phyloP scores from a whole-genome alignment of 805 yeast genomes.

The Kockiozyma suomiensis region DNA sequence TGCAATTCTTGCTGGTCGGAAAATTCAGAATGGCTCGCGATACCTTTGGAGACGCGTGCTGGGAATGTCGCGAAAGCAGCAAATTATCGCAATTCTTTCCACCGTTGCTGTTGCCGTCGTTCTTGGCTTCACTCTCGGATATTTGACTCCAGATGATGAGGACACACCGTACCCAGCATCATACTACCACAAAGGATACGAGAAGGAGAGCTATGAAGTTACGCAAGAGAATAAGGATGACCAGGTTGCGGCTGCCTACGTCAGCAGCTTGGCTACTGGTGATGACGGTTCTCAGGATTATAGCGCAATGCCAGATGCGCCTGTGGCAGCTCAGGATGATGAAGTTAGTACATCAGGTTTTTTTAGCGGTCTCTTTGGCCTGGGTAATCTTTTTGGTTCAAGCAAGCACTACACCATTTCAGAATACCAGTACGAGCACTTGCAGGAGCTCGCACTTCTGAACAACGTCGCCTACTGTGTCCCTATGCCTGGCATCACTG shows the following conservation, averaged over 20 bases:
- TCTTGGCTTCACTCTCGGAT: slow-evolving; percentile 31
- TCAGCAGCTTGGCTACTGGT: slow-evolving; percentile 1
- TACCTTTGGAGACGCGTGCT: slow-evolving; percentile 17
- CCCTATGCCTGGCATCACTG: slow-evolving; percentile 34
- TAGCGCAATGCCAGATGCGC: slow-evolving; percentile 12
- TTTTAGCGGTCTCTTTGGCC: slow-evolving; percentile 25
- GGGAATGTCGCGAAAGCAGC: slow-evolving; percentile 24
- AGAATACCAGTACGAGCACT: slow-evolving; percentile 16
- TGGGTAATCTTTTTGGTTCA: slow-evolving; percentile 21
- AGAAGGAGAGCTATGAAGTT: slow-evolving; percentile 5
- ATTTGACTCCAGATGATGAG: slow-evolving; percentile 31
- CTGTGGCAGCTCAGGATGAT: slow-evolving; percentile 5
- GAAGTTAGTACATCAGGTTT: slow-evolving; percentile 20
- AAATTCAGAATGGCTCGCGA: background rate
- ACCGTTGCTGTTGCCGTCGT: slow-evolving; percentile 24
- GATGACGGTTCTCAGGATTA: slow-evolving; percentile 11
- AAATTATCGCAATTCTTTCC: slow-evolving; percentile 17
- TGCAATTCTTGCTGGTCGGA: background rate
- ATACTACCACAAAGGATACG: slow-evolving; percentile 19
- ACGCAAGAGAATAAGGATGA: slow-evolving; percentile 11
- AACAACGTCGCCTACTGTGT: slow-evolving; percentile 35
- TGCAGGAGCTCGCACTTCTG: slow-evolving; percentile 28
- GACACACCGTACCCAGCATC: slow-evolving; percentile 28
- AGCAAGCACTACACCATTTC: slow-evolving; percentile 22
- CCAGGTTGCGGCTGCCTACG: slow-evolving; percentile 2